Conservation (phyloP, 1,284 basidiomycete genomes). For the Malassezia japonica region DNA sequence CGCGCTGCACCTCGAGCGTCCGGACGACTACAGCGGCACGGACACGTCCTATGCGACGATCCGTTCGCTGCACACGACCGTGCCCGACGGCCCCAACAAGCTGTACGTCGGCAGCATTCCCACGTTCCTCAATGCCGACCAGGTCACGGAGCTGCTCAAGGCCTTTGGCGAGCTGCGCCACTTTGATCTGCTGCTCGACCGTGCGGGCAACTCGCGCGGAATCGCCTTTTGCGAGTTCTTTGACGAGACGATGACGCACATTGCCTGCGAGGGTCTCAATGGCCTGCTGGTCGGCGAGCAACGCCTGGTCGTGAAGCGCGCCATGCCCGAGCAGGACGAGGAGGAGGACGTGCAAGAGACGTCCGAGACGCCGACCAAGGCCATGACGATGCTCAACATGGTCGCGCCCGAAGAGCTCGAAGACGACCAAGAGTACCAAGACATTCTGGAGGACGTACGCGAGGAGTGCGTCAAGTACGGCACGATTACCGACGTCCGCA, state of each 20-base stretch:
- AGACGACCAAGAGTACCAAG: constrained; percentile 83
- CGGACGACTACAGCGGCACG: constrained; percentile 79
- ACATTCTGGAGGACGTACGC: constrained; percentile 87
- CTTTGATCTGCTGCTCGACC: constrained; percentile 92
- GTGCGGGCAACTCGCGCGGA: constrained; percentile 63
- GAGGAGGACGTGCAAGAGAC: constrained; percentile 24
- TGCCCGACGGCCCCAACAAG: constrained; percentile 94
- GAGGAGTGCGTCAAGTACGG: constrained; percentile 58
- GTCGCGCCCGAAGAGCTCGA: constrained; percentile 84
- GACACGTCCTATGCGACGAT: constrained; percentile 70
- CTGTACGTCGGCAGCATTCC: constrained; percentile 94
- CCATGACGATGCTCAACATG: constrained; percentile 98
- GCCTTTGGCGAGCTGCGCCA: constrained; percentile 93
- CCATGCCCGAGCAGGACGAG: constrained; percentile 50
- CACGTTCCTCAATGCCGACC: constrained; percentile 87
- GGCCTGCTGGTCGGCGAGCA: constrained; percentile 96
- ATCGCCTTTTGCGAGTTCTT: constrained; percentile 99
- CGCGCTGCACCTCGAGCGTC: constrained; percentile 85
- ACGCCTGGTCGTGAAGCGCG: constrained; percentile 90
- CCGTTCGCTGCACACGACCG: constrained; percentile 69
- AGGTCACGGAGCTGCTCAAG: constrained; percentile 93
- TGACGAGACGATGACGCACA: constrained; percentile 76
- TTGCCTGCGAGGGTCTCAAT: constrained; percentile 89
- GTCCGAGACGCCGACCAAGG: constrained; percentile 55
- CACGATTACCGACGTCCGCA: constrained; percentile 34